Base-by-base conservation (phyloP, 768 basidiomycete species). In the Boletus sp. region DNA sequence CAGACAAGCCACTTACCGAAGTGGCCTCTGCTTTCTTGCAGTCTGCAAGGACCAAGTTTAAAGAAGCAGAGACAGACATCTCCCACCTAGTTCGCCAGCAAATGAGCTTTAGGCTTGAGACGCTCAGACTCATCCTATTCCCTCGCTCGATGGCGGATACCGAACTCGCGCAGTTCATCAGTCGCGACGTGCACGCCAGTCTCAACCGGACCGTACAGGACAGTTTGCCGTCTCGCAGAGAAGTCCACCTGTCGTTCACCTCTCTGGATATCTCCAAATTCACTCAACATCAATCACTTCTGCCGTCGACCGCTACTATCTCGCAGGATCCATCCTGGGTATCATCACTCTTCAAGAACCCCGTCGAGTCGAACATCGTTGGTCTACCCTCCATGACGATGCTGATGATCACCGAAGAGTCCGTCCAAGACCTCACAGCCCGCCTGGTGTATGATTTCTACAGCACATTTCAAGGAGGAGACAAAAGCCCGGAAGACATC, bases 1-100 rank as follows among this genome's bases (percentile, higher is more conserved):
- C 89, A 7, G 86, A 86, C 50, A 92, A 92, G 60, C 86, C 92
- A 2, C 75, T 94, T 15, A 90, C 90, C 2, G 83, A 88, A 12
- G 90, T 94, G n/a, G 92, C 92, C 2, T 84, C 89, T 59, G 89
- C 91, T 32, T 90, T 93, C 84, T 71, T 94, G 39, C 77, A 81
- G 53, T 89, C 90, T 0, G 89, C 92, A 29, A 81, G 84, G 41
- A 84, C 76, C 42, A 82, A 84, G 20, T 82, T 92, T 71, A 86
- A 82, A 61, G 90, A 90, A 71, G 78, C 80, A 14, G 88, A 87
- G 55, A 71, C 75, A 9, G 80, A 76, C 1, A 70, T 89, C 8
- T 80, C 81, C 6, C 85, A 86, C 59, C 73, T 81, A 15, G 83
- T 94, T 58, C 76, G 79, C 49, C 90, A 92, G 67, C 82, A 85